These are phyloP conservation scores for Cercospora berteroae DNA, from an alignment of 2,329 filamentous ascomycete genomes.

Conservation along the genomic window DNA sequence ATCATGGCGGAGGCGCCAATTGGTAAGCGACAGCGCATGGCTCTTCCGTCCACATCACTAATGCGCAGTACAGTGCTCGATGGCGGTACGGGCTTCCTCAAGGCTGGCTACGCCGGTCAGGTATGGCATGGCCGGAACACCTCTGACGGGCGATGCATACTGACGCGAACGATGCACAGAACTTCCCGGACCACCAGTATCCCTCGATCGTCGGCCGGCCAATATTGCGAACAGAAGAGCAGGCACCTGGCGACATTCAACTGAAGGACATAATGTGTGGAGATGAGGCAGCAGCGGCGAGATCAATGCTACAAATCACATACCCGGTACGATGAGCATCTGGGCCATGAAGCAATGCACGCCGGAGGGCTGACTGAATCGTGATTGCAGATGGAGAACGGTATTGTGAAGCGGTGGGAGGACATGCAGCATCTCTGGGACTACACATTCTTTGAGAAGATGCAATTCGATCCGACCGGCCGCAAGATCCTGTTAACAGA, in stretches of 20 bases:
- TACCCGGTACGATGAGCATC: slow-evolving; percentile 66
- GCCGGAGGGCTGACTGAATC: slow-evolving; percentile 19
- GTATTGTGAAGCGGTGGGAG: slow-evolving; percentile 99
- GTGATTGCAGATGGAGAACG: slow-evolving; percentile 82
- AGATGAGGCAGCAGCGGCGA: slow-evolving; percentile 91
- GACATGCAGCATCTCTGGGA: slow-evolving; percentile 99
- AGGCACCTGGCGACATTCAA: slow-evolving; percentile 63
- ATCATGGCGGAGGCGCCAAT: slow-evolving; percentile 52
- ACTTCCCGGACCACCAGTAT: slow-evolving; percentile 98
- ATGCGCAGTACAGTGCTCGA: slow-evolving; percentile 73
- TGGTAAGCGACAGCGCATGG: slow-evolving; percentile 38
- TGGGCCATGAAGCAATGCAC: not conserved
- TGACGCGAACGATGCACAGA: slow-evolving; percentile 51
- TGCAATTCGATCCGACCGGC: slow-evolving; percentile 83
- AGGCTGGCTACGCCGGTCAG: slow-evolving; percentile 96
- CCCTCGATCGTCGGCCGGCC: slow-evolving; percentile 97
- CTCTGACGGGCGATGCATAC: not conserved
- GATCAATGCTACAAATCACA: slow-evolving; percentile 96
- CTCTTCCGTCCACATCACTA: slow-evolving; percentile 13
- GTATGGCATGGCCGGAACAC: slow-evolving; percentile 45
- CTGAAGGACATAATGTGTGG: slow-evolving; percentile 99
- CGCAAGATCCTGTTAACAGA: slow-evolving; percentile 98
- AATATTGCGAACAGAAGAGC: slow-evolving; percentile 93
- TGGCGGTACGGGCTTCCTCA: slow-evolving; percentile 98
- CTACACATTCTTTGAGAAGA: slow-evolving; percentile 97